Evolutionary conservation across 768 basidiomycete species (phyloP), one percentile per base, ranked within the genome.

Genomic region (Pleurotus sapidus): DNA sequence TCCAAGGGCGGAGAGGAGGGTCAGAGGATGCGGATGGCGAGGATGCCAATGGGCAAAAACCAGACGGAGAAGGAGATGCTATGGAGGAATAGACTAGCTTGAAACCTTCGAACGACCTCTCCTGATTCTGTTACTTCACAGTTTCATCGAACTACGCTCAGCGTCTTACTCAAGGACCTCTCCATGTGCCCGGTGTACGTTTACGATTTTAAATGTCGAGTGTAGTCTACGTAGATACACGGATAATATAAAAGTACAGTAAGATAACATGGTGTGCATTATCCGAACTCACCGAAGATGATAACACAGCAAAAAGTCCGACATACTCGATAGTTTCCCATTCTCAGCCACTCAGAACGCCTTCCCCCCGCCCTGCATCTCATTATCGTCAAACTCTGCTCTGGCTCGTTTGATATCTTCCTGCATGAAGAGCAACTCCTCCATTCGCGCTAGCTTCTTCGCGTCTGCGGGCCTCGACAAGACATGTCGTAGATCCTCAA

Each of bases 381-480:
- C 51, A 11, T 54, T 39, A 46, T 77, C 76, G 40, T 85, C 84
- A 61, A 93, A 93, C 65, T 92, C 88, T 9, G 85, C 86, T 46
- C 88, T 82, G 3, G 92, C 93, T 7, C 92, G 85, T 68, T 93
- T 91, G 71, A 95, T 95, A 64, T 94, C 93, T 67, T 93, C 92
- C 68, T 94, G 91, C 89, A 94, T 93, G 76, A 93, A 93, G 34
- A 95, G 67, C 37, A 96, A 72, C 67, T 96, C 94, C 68, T 96
- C 93, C 85, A 95, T 87, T 56, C 94, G 80, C 15, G 93, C 93
- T 20, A 95, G 81, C 69, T 95, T 95, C 72, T 94, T 94, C 30
- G 90, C 87, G 65, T 95, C 94, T n/a, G 90, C 89, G 2, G 90
- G 88, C 49, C 87, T 78, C 24, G 91, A 91, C 20, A 96, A 74